Conservation (phyloP, 257 asterid species). For the Solanum neorickii region DNA sequence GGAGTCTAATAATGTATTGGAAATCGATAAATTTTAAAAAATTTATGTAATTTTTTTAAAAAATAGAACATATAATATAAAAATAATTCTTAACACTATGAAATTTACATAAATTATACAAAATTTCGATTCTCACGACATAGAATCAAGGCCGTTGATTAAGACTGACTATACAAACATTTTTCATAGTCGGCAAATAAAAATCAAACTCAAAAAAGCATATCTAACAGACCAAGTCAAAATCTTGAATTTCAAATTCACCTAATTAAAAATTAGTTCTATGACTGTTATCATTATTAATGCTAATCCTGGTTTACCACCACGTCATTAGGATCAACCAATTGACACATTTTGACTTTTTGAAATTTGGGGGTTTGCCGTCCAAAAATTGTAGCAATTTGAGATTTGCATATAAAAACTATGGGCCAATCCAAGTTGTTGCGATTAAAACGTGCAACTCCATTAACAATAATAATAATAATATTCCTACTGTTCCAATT, state of each 20-base stretch:
- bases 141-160: not conserved
- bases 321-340: not conserved
- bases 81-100: no score
- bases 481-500: no score
- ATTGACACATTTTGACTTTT: not conserved
- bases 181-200: not conserved
- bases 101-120: no score
- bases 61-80: no score
- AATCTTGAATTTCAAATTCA: not conserved
- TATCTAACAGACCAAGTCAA: not conserved
- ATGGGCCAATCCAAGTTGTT: not conserved
- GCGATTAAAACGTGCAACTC: not conserved
- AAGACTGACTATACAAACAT: not conserved
- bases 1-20: rapidly evolving
- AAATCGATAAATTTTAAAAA: no score
- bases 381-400: not conserved
- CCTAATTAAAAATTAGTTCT: not conserved
- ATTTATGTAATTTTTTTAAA: no score
- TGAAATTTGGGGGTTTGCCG: not conserved
- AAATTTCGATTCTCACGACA: not conserved
- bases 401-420: not conserved
- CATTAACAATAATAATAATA: not conserved
- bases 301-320: not conserved
- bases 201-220: not conserved
- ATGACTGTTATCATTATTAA: not conserved